A percentile compares a stretch with the other conserved stretches of the same genome.
phyloP scores from a whole-genome alignment of 345 rosid species.

The Sisymbrium altissimum region DNA sequence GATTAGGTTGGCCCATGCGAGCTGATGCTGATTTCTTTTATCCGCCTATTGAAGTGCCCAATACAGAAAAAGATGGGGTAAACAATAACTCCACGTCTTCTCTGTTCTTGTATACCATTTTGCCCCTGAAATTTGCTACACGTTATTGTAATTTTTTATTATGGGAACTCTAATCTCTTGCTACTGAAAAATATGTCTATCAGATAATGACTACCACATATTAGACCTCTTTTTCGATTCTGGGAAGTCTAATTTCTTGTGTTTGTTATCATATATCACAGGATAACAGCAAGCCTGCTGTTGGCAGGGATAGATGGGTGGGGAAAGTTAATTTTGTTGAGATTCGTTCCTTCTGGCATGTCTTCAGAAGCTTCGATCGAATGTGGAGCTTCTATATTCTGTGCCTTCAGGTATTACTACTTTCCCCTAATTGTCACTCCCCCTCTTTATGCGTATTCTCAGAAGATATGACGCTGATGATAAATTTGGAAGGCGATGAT shows the following conservation, averaged over 20 bases:
- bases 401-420: slow-evolving; percentile 66
- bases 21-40: slow-evolving; percentile 91
- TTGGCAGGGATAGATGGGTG: slow-evolving; percentile 63
- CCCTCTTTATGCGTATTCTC: slow-evolving; percentile 3
- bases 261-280: slow-evolving; percentile 29
- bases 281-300: slow-evolving; percentile 67
- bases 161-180: slow-evolving; percentile 3
- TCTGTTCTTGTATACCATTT: background rate
- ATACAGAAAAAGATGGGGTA: slow-evolving; percentile 62
- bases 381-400: slow-evolving; percentile 98
- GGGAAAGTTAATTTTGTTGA: slow-evolving; percentile 99
- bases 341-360: slow-evolving; percentile 95
- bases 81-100: slow-evolving; percentile 6
- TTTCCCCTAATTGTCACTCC: background rate
- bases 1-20: slow-evolving; percentile 99
- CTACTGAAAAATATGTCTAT: background rate
- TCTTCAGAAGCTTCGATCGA: slow-evolving; percentile 97
- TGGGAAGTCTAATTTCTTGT: background rate
- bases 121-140: background rate
- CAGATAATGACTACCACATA: slow-evolving; percentile 3
- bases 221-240: background rate
- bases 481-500: slow-evolving; percentile 70
- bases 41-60: slow-evolving; percentile 34
- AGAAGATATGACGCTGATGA: slow-evolving; percentile 27
- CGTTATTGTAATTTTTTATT: background rate